These are phyloP conservation scores for Cutaneotrichosporon cavernicola DNA, from an alignment of 1,284 basidiomycete genomes.

Conservation along the genomic window DNA sequence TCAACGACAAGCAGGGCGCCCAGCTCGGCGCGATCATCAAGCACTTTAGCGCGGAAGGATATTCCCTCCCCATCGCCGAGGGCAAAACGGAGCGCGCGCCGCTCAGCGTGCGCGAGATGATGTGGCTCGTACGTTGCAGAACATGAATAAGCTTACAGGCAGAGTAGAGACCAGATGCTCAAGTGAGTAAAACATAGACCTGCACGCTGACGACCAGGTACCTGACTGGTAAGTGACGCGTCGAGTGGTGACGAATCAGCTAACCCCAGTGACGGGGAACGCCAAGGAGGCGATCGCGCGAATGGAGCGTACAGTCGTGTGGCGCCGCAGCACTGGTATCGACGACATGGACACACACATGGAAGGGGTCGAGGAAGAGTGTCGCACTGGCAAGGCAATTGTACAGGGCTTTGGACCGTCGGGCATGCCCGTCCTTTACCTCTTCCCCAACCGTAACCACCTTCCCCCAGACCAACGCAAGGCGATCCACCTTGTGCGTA, in stretches of 20 bases:
- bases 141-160: not conserved
- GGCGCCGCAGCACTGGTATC: slow-evolving; percentile 2
- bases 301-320: not conserved
- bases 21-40: not conserved
- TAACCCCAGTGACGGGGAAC: not conserved
- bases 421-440: slow-evolving; percentile 42
- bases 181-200: slow-evolving; percentile 23
- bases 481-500: slow-evolving; percentile 32
- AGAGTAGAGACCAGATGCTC: slow-evolving; percentile 37
- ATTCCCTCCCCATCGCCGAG: slow-evolving; percentile 27
- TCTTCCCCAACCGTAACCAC: slow-evolving; percentile 44
- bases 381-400: slow-evolving; percentile 39
- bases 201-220: not conserved
- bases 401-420: slow-evolving; percentile 38
- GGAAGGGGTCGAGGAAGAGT: slow-evolving; percentile 31
- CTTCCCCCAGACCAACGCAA: slow-evolving; percentile 32
- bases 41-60: not conserved
- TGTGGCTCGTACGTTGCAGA: slow-evolving; percentile 41
- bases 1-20: not conserved
- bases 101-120: slow-evolving; percentile 43
- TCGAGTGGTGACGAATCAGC: not conserved
- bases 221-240: not conserved
- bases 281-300: not conserved
- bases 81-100: slow-evolving; percentile 18
- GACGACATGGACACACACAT: slow-evolving; percentile 41